Conservation (phyloP, 1,284 basidiomycete genomes). For the Exsudoporus floridanus region DNA sequence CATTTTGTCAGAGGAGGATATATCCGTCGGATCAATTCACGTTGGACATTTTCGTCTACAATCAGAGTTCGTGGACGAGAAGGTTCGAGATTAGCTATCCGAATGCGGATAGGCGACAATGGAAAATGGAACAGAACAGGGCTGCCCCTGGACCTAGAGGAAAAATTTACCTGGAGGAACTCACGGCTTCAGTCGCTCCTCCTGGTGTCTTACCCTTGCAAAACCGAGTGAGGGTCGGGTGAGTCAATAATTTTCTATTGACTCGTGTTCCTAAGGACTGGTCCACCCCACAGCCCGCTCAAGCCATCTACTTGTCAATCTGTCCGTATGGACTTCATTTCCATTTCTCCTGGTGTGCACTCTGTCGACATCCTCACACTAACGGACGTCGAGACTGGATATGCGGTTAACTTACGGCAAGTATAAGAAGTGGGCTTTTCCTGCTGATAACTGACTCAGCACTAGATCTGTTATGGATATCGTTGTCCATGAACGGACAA, state of each 20-base stretch:
- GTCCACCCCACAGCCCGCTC: constrained; percentile 56
- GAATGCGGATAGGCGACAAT: constrained; percentile 43
- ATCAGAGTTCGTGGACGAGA: constrained; percentile 74
- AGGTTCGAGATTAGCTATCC: constrained; percentile 77
- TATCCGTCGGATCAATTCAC: constrained; percentile 75
- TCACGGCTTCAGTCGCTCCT: constrained; percentile 40
- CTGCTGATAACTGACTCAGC: constrained; percentile 5
- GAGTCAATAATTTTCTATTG: constrained; percentile 29
- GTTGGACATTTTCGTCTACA: constrained; percentile 87
- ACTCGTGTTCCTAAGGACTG: constrained; percentile 10
- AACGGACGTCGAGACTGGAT: constrained; percentile 71
- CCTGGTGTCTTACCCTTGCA: constrained; percentile 77
- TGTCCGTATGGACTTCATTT: constrained; percentile 83
- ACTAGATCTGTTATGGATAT: constrained; percentile 65
- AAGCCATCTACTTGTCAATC: constrained; percentile 80
- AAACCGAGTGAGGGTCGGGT: constrained; percentile 81
- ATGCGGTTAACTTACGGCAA: constrained; percentile 72
- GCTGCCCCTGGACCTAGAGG: constrained; percentile 5
- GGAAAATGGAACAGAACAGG: constrained; percentile 40
- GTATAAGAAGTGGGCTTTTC: constrained; percentile 13
- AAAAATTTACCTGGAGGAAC: constrained; percentile 23
- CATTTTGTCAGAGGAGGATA: constrained; percentile 46
- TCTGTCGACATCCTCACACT: constrained; percentile 71
- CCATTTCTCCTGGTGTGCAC: constrained; percentile 78
- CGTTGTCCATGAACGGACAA: constrained; percentile 54